Conservation (phyloP, 495 filamentous ascomycete genomes). For the Evansstolkia leycettana region DNA sequence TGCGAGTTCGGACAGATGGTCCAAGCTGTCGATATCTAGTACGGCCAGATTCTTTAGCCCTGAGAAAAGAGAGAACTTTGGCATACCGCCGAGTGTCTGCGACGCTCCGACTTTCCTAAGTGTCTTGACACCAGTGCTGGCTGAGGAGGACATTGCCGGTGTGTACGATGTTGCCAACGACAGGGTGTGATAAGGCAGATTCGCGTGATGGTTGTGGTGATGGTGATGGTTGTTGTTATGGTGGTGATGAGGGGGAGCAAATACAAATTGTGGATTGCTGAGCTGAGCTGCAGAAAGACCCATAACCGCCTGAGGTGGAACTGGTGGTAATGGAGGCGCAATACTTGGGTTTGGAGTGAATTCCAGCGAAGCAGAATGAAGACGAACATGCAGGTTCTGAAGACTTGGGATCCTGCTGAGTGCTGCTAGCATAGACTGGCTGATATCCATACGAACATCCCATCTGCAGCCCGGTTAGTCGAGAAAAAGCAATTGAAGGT, state of each 20-base stretch:
- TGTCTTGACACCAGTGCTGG: neutral
- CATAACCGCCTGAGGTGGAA: too few relatives aligned
- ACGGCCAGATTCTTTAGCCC: constrained; percentile 39
- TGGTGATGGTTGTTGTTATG: neutral
- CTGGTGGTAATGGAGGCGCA: too few relatives aligned
- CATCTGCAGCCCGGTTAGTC: constrained; percentile 25
- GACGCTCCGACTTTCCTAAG: too few relatives aligned
- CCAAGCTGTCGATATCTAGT: constrained; percentile 44
- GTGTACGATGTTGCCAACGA: too few relatives aligned
- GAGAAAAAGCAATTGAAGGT: constrained; percentile 3
- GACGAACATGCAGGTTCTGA: constrained; percentile 16
- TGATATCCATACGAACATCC: constrained; percentile 51
- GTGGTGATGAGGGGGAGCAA: too few relatives aligned
- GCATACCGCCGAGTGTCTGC: too few relatives aligned
- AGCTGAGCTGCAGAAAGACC: too few relatives aligned
- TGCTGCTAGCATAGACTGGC: constrained; percentile 41
- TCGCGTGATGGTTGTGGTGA: neutral
- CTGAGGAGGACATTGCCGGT: constrained; percentile 1
- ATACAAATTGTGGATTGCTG: too few relatives aligned
- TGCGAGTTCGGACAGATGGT: constrained; percentile 41
- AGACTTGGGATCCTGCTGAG: constrained; percentile 36
- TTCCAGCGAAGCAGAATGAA: constrained; percentile 29
- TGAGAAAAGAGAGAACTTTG: constrained; percentile 21
- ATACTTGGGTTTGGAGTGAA: constrained; percentile 3
- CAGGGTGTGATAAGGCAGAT: neutral